A percentile compares a stretch with the other conserved stretches of the same genome.
These are phyloP conservation scores for Trichophyton simii DNA, from an alignment of 2,329 filamentous ascomycete genomes.

Conservation along the genomic window DNA sequence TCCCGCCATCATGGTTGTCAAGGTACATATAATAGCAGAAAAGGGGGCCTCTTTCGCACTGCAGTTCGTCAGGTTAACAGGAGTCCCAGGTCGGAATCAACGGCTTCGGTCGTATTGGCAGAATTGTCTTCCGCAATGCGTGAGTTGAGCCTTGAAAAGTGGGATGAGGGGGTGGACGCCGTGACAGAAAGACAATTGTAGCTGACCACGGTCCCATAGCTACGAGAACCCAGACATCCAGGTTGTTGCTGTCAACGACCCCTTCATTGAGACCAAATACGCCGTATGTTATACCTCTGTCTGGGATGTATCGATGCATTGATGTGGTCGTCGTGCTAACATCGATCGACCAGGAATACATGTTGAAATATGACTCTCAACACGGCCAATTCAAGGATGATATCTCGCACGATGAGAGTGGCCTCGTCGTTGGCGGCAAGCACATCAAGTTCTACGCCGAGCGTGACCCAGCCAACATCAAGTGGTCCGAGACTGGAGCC, in stretches of 20 bases:
- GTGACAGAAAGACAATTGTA: too few relatives aligned
- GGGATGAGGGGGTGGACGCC: too few relatives aligned
- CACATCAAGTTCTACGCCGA: constrained; percentile 87
- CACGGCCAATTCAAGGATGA: constrained; percentile 95
- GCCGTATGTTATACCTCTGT: constrained; percentile 56
- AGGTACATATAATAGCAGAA: constrained; percentile 9
- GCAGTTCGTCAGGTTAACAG: constrained; percentile 16
- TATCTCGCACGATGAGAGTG: constrained; percentile 58
- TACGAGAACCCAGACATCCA: constrained; percentile 80
- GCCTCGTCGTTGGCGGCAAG: constrained; percentile 86
- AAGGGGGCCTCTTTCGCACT: neutral
- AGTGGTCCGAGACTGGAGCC: constrained; percentile 76
- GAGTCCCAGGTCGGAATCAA: constrained; percentile 78
- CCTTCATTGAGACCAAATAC: constrained; percentile 96
- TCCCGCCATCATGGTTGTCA: constrained; percentile 14
- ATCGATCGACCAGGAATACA: constrained; percentile 60
- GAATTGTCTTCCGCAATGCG: constrained; percentile 98
- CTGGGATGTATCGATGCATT: neutral
- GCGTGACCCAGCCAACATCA: constrained; percentile 79
- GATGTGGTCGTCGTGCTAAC: constrained; percentile 6
- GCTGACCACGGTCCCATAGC: constrained; percentile 31
- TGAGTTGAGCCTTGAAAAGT: constrained; percentile 33
- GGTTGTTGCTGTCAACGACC: constrained; percentile 95
- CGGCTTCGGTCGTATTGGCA: constrained; percentile 98
- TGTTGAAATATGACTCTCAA: constrained; percentile 98